Base-by-base conservation (phyloP, 805 yeast species). In the Clavispora phyllophila region DNA sequence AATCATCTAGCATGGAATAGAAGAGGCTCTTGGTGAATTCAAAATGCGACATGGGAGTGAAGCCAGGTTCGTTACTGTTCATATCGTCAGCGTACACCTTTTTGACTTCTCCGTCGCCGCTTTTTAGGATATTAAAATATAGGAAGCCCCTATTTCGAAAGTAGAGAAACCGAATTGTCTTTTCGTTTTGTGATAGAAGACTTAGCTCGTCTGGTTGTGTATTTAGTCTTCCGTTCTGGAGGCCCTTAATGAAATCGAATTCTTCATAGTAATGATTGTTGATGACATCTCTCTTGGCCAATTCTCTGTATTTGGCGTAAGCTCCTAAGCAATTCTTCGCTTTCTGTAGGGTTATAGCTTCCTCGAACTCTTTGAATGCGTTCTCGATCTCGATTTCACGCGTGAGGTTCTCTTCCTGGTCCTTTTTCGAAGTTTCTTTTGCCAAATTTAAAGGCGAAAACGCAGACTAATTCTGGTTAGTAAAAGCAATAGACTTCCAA, bases 341-440 rank as follows among this genome's bases (percentile, higher is more conserved):
- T 48, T 81, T 79, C 50, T 93, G 91, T 9, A 65, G 65, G 9
- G 63, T 60, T 35, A 93, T 66, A 0, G 96, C 96, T 17, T 64
- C 62, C 53, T 87, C 87, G 57, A 84, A 88, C 10, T 81, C 63
- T 50, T 78, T 79, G 59, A 84, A 83, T 3, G 96, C 93, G 56
- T 85, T 86, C 60, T 93, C 98, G 17, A 82, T 75, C 64, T 91
- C 97, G 19, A 91, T 68, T 58, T 93, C 99, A 37, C 96, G 70
- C 1, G 97, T 84, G 55, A 89, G 96, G 49, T 88, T 91, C 49
- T 90, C 96, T 26, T 83, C 84, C 31, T 62, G 51, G 42, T 66
- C 73, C 45, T 68, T 66, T 49, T 87, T 91, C 27, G 78, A 68
- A 5, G 76, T 63, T 56, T 86, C 95, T 43, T 84, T 91, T 32